Conservation (phyloP, 179 eudicot genomes). For the Vitellaria paradoxa region DNA sequence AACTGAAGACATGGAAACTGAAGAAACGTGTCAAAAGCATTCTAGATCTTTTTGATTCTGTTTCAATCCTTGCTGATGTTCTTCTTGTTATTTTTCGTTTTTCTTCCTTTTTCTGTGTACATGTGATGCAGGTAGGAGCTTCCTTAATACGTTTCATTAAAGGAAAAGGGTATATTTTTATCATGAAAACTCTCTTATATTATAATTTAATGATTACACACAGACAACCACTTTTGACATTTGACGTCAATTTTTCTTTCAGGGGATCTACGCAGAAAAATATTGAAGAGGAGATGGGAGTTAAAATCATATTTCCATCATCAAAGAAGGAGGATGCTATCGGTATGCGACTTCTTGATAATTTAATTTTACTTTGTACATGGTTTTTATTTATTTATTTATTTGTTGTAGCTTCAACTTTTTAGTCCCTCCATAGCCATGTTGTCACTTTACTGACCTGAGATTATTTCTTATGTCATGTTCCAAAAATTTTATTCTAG, state of each 20-base stretch:
- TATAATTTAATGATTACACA: background rate
- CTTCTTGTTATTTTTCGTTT: background rate
- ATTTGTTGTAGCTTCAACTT: background rate
- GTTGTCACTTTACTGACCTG: conserved; percentile 1
- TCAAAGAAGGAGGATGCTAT: conserved; percentile 54
- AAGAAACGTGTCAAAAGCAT: background rate
- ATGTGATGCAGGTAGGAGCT: conserved; percentile 61
- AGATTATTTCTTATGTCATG: background rate
- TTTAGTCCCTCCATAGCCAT: background rate
- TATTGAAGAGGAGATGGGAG: conserved; percentile 71
- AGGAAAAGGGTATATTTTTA: conserved; percentile 57
- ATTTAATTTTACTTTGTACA: conserved; percentile 1
- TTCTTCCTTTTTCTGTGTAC: background rate
- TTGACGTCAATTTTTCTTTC: conserved; percentile 16
- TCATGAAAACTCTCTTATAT: conserved; percentile 7
- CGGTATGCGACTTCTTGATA: conserved; percentile 36
- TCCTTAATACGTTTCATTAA: conserved; percentile 74
- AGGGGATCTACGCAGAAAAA: conserved; percentile 52
- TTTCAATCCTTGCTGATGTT: no score
- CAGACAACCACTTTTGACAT: background rate
- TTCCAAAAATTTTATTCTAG: background rate
- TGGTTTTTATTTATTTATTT: background rate
- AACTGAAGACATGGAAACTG: background rate
- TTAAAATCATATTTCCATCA: conserved; percentile 60
- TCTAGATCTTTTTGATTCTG: background rate